Percentiles rank a stretch among this genome's conserved stretches.
These are phyloP conservation scores for Microbotryum silenes-acaulis DNA, from an alignment of 1,284 basidiomycete genomes.

Conservation along the genomic window DNA sequence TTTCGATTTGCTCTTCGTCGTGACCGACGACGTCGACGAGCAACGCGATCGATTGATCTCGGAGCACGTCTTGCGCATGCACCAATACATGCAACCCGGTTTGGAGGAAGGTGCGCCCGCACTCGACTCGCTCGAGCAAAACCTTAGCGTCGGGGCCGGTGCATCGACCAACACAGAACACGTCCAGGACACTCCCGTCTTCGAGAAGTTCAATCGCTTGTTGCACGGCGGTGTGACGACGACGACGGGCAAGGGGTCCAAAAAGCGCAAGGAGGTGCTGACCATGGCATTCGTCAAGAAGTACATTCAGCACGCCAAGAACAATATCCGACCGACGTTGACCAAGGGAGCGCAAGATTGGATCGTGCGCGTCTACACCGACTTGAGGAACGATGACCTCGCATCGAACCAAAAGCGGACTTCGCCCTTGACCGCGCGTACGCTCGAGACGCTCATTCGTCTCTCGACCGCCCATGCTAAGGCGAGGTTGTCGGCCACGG, in stretches of 20 bases:
- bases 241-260: slow-evolving; percentile 44
- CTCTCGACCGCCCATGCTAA: slow-evolving; percentile 97
- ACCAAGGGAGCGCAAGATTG: slow-evolving; percentile 90
- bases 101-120: slow-evolving; percentile 86
- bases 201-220: slow-evolving; percentile 94
- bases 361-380: slow-evolving; percentile 89
- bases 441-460: slow-evolving; percentile 96
- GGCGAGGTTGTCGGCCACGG: slow-evolving; percentile 74
- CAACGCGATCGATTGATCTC: slow-evolving; percentile 87
- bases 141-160: slow-evolving; percentile 65
- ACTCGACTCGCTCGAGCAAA: slow-evolving; percentile 78
- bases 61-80: slow-evolving; percentile 96
- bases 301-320: slow-evolving; percentile 97
- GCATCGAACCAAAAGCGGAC: slow-evolving; percentile 93
- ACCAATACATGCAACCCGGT: slow-evolving; percentile 91
- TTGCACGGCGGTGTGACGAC: slow-evolving; percentile 72
- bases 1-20: slow-evolving; percentile 97
- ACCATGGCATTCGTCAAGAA: slow-evolving; percentile 95
- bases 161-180: slow-evolving; percentile 43
- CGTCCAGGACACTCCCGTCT: slow-evolving; percentile 63
- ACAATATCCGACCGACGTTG: slow-evolving; percentile 69
- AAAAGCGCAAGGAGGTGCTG: slow-evolving; percentile 67
- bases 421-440: slow-evolving; percentile 94
- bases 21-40: slow-evolving; percentile 97
- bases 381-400: slow-evolving; percentile 82